These are phyloP conservation scores for Flaveria bidentis DNA, from an alignment of 129 eudicot species.

Conservation along the genomic window DNA sequence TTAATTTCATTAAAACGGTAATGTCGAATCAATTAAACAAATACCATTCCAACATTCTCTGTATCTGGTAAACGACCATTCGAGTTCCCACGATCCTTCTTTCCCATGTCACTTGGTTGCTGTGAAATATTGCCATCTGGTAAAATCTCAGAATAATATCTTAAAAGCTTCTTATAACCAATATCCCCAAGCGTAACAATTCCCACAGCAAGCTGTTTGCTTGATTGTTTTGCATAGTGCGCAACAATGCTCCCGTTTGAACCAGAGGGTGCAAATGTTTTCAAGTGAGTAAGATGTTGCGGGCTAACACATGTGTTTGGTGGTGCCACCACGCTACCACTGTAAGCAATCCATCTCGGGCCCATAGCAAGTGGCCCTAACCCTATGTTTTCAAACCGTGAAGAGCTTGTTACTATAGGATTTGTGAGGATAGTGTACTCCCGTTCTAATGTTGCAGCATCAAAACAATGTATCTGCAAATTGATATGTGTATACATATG, in stretches of 20 bases:
- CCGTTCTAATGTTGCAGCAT: conserved; percentile 73
- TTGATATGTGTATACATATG: conserved; percentile 12
- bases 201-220: conserved; percentile 93
- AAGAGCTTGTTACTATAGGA: conserved; percentile 49
- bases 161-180: conserved; percentile 79
- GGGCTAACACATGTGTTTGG: conserved; percentile 74
- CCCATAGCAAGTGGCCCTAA: conserved; percentile 92
- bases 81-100: conserved; percentile 46
- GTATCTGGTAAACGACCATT: conserved; percentile 57
- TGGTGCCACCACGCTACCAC: conserved; percentile 62
- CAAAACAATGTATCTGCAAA: conserved; percentile 74
- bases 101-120: conserved; percentile 38
- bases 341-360: conserved; percentile 93
- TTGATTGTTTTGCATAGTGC: conserved; percentile 84
- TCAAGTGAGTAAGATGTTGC: conserved; percentile 61
- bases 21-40: background rate
- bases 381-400: conserved; percentile 61
- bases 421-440: conserved; percentile 76
- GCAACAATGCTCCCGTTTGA: conserved; percentile 83
- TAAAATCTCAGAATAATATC: conserved; percentile 69
- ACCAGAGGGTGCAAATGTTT: conserved; percentile 49
- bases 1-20: background rate
- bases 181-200: conserved; percentile 80
- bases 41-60: conserved; percentile 88
- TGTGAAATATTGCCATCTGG: conserved; percentile 63